These are phyloP conservation scores for Leishmania guyanensis DNA, from an alignment of 208 protist species.

Conservation along the genomic window DNA sequence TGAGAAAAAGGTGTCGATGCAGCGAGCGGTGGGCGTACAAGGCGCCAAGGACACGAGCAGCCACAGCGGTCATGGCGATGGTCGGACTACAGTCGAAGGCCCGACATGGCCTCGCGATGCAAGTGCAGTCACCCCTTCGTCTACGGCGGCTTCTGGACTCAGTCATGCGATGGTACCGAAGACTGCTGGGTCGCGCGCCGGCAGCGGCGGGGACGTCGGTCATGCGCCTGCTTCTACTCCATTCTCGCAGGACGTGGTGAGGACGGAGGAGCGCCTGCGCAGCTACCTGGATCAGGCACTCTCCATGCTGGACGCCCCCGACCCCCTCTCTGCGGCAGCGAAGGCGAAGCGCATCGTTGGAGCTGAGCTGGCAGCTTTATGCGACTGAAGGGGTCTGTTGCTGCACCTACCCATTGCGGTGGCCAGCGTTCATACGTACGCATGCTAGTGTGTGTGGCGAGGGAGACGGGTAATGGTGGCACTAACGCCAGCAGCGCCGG, in stretches of 20 bases:
- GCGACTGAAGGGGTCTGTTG: not conserved
- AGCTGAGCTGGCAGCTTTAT: conserved; percentile 29
- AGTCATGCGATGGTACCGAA: not conserved
- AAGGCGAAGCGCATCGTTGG: conserved; percentile 47
- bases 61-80: not conserved
- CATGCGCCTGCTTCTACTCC: not conserved
- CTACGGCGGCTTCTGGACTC: not conserved
- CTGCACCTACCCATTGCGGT: not conserved
- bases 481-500: not conserved
- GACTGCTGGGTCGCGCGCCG: not conserved
- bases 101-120: not conserved
- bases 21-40: conserved; percentile 1
- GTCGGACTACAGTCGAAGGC: not conserved
- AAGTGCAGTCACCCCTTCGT: not conserved
- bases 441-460: not conserved
- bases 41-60: not conserved
- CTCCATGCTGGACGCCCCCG: conserved; percentile 51
- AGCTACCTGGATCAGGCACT: conserved; percentile 50
- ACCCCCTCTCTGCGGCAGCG: conserved; percentile 32
- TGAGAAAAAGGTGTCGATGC: conserved; percentile 5
- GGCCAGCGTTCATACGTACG: not conserved
- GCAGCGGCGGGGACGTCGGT: not conserved
- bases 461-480: not conserved
- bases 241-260: conserved; percentile 4
- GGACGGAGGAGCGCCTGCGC: conserved; percentile 48